Evolutionary conservation across 768 basidiomycete genomes (phyloP), one percentile per base, ranked within the genome.

Genomic region (Russula ochroleuca): DNA sequence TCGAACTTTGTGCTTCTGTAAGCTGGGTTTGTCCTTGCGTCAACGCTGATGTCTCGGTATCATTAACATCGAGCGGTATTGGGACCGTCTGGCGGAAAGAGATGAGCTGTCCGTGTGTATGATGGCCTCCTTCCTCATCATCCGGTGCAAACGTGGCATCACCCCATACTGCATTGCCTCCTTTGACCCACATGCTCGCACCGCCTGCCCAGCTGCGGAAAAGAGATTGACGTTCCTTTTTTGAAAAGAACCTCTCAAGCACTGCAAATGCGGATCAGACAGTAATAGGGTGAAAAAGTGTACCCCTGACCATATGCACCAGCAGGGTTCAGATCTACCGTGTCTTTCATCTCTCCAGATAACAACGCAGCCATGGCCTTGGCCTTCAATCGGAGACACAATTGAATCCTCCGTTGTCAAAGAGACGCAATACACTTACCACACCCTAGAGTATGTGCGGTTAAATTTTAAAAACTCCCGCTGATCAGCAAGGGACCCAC

Each of bases 121-220:
- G 80, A 0, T 76, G 73, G 25, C 75, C 70, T 41, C 80, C 76
- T 21, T 68, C 72, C 10, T 78, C 75, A 70, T 96, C 94, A 69
- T 98, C 96, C 1, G 94, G 92, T 1, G 94, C 94, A 65, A 78
- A 81, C 0, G 81, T 80, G 4, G 74, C 73, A 65, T 88, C 85
- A 0, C 94, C 94, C 94, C 95, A 96, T 25, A 95, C 79, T 2
- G 79, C 79, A 63, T 90, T 81, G 2, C 94, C 93, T 58, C 92
- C 92, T 83, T 95, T 96, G 64, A 95, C 83, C 94, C 94, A 95
- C 85, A 94, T 83, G 68, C 91, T 90, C 25, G 90, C 93, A 67
- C 92, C 89, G 37, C 95, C 95, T 8, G 92, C 92, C 96, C 96
- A 99, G 71, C 88, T 90, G 33, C 93, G 81, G 79, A 99, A 98